These are phyloP conservation scores for Lecanicillium sp. DNA, from an alignment of 2,329 filamentous ascomycete genomes.

Conservation along the genomic window DNA sequence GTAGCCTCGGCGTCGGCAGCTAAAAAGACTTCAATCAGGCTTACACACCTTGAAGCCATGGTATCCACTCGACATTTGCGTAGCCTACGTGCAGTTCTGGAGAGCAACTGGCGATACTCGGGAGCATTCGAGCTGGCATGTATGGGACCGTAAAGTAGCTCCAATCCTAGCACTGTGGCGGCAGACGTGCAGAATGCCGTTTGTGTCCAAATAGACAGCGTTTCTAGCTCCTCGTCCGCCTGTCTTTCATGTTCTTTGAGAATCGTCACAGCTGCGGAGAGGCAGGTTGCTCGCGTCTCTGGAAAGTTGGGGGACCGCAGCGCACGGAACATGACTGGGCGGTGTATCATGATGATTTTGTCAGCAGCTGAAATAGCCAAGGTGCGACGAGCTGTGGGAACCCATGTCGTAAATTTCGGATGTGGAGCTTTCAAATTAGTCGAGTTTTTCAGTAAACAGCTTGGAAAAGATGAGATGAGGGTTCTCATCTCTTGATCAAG, in stretches of 20 bases:
- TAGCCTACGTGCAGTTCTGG: slow-evolving; percentile 8
- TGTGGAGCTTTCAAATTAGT: too few relatives aligned
- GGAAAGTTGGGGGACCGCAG: slow-evolving; percentile 19
- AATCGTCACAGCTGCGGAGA: slow-evolving; percentile 26
- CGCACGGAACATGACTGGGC: slow-evolving; percentile 23
- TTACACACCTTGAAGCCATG: slow-evolving; percentile 13
- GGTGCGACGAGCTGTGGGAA: slow-evolving; percentile 23
- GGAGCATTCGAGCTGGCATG: slow-evolving; percentile 9
- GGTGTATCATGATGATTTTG: slow-evolving; percentile 31
- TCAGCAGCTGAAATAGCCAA: slow-evolving; percentile 28
- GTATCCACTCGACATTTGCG: slow-evolving; percentile 11
- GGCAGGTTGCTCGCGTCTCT: slow-evolving; percentile 23
- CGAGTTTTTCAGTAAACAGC: slow-evolving; percentile 15
- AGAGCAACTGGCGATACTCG: slow-evolving; percentile 7
- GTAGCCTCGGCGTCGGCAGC: slow-evolving; percentile 11
- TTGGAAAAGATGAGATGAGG: slow-evolving; percentile 23
- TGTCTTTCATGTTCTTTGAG: slow-evolving; percentile 17
- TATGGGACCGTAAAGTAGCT: slow-evolving; percentile 10
- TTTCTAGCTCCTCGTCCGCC: slow-evolving; percentile 9
- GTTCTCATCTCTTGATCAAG: slow-evolving; percentile 9
- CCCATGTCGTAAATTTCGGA: slow-evolving; percentile 20
- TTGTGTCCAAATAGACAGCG: slow-evolving; percentile 17
- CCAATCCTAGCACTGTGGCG: slow-evolving; percentile 15
- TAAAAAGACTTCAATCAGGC: slow-evolving; percentile 13
- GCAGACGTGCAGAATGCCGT: slow-evolving; percentile 19